Base-by-base conservation (phyloP, 345 rosid species). In the Lenwebbia sp. region DNA sequence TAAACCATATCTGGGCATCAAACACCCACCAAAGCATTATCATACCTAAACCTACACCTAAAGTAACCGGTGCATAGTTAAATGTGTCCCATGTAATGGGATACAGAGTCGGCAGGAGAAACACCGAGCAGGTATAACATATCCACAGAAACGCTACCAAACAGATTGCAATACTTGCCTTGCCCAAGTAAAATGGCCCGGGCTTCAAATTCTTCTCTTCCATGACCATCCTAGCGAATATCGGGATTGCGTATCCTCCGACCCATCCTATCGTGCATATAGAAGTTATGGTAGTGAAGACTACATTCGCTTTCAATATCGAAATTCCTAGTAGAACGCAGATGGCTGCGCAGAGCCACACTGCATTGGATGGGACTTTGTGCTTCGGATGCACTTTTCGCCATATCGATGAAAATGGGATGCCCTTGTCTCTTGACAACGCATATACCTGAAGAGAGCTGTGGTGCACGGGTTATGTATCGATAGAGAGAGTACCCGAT, bases 201-300 rank as follows among this genome's bases (percentile, higher is more conserved):
- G 96, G 88, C 51, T 90, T 90, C 83, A 94, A 93, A 85, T 91
- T 88, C 88, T 90, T 87, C 91, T 94, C 96, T 13, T 74, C 47
- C 94, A 93, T 94, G 15, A 91, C 93, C 93, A 92, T 90, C 88
- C 95, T 88, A 6, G 93, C 94, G 21, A 92, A 94, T 83, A 93
- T 92, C 12, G 94, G 94, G 53, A 93, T 93, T 11, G 92, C 95
- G 22, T 93, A 93, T 19, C 95, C 93, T 2, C 95, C 95, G 6
- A 92, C 95, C 96, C 96, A 93, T 25, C 96, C 94, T 21, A 94
- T 94, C 17, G 95, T 94, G 83, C 93, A 90, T 83, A 90, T 89
- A n/a, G 96, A 94, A 65, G 93, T 91, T 82, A 94, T 92, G 87
- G 93, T 93, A 17, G 92, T 93, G 92, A 92, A 94, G 50, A 92